Evolutionary conservation across 768 basidiomycete species (phyloP), one percentile per base, ranked within the genome.

Genomic region (Hericium rajendrae): DNA sequence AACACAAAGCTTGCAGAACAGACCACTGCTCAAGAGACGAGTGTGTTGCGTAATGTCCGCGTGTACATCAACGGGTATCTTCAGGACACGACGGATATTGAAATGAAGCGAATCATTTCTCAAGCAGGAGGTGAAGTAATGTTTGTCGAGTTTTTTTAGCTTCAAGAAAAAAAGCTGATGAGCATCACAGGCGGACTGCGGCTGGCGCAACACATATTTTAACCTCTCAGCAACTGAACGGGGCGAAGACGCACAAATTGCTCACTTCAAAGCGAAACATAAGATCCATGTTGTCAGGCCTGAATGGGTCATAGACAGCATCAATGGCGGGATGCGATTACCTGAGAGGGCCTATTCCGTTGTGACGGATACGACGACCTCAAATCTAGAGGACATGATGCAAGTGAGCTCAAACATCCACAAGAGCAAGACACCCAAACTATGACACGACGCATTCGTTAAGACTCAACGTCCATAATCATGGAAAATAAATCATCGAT

Each of bases 181-280:
- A 8, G 22, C 28, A 20, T 28, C 22, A 2, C 63, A 90, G 87
- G 60, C 70, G 69, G 53, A 75, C 74, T 26, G 72, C 82, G 13
- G 81, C 83, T 16, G 78, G 78, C 10, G 85, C 84, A 49, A 92
- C 91, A 6, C 91, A 94, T 67, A 83, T 93, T 53, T 65, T 94
- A 40, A 86, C 86, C 9, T 90, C 88, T 6, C 80, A 82, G 60
- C 78, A 78, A 54, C 73, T 91, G 56, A 88, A 77, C 64, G 88
- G 78, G 16, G 79, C 81, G 26, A 92, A 92, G 69, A 85, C 79
- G 2, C 82, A 91, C 57, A 82, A 76, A 63, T 64, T 83, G 53
- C 69, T 91, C 55, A 80, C 76, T 18, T 68, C 22, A 82, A 79
- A 63, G 73, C 72, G 37, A 73, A 73, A 60, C 76, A 68, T 57